These are phyloP conservation scores for Aspergillus uvarum DNA, from an alignment of 2,329 filamentous ascomycete species.

Conservation along the genomic window DNA sequence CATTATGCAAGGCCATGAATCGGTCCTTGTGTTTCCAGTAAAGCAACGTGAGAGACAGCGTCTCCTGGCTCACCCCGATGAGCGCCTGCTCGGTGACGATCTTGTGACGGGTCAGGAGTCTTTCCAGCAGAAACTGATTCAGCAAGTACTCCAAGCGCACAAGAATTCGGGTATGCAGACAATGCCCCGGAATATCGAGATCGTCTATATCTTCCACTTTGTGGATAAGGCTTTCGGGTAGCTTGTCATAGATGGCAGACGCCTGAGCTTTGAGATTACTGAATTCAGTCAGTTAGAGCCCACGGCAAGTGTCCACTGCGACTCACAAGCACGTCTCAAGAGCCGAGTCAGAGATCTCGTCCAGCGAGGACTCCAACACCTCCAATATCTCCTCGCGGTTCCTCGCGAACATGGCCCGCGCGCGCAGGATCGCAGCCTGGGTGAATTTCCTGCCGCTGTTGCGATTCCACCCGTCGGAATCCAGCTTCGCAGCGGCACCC, in stretches of 20 bases:
- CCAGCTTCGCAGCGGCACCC: neutral
- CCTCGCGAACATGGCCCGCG: slow-evolving; percentile 1
- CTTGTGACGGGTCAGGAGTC: slow-evolving; percentile 3
- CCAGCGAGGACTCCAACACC: neutral
- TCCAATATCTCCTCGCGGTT: slow-evolving; percentile 3
- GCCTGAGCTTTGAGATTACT: neutral
- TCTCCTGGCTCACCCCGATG: slow-evolving; percentile 3
- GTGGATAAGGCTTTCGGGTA: neutral
- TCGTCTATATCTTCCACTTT: neutral
- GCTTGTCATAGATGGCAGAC: neutral
- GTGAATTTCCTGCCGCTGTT: neutral
- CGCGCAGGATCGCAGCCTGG: neutral
- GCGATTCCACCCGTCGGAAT: neutral
- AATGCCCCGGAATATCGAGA: neutral
- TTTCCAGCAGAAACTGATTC: slow-evolving; percentile 2
- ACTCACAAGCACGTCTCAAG: neutral
- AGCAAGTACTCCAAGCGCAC: neutral
- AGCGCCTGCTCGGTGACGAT: neutral
- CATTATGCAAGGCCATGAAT: neutral
- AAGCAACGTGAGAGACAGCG: neutral
- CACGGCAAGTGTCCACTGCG: neutral
- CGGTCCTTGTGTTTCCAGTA: slow-evolving; percentile 9
- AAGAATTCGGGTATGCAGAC: neutral
- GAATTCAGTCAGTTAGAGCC: neutral
- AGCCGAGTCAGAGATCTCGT: neutral